phyloP scores from a whole-genome alignment of 257 asterid genomes.

The Salvia miltiorrhiza region DNA sequence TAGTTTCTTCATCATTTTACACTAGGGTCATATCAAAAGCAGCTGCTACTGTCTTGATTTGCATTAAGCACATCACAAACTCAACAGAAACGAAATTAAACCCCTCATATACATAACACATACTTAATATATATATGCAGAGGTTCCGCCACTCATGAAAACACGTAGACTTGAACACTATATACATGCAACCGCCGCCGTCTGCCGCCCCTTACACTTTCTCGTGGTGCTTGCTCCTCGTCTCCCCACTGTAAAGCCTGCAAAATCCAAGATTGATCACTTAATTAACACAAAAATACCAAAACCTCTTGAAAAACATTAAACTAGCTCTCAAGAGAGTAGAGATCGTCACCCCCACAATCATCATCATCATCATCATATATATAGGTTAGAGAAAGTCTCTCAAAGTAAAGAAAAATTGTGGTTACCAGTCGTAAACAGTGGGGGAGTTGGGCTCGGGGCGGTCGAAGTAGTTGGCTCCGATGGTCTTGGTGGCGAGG shows the following conservation, averaged over 20 bases:
- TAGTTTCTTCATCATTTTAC: not conserved
- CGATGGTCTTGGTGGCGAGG: constrained; percentile 61
- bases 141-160: not conserved
- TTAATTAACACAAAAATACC: not conserved
- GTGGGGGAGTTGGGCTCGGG: constrained; percentile 86
- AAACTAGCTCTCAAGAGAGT: not conserved
- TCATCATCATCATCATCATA: no score
- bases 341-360: no score
- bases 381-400: no score
- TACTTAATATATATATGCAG: not conserved
- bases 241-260: constrained; percentile 92
- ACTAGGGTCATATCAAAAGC: not conserved
- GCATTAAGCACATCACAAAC: not conserved
- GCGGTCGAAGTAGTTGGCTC: constrained; percentile 62
- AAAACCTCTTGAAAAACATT: not conserved
- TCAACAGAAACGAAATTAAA: constrained; percentile 1
- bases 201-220: not conserved
- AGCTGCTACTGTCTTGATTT: not conserved
- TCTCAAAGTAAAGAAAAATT: no score
- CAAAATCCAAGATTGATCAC: not conserved
- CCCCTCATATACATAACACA: not conserved
- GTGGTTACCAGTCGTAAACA: constrained; percentile 80
- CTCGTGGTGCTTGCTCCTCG: constrained; percentile 73
- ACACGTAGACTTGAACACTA: constrained; percentile 15
- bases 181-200: constrained; percentile 34